Base-by-base conservation (phyloP, 306 rosid genomes). In the Ochetophila trinervis region DNA sequence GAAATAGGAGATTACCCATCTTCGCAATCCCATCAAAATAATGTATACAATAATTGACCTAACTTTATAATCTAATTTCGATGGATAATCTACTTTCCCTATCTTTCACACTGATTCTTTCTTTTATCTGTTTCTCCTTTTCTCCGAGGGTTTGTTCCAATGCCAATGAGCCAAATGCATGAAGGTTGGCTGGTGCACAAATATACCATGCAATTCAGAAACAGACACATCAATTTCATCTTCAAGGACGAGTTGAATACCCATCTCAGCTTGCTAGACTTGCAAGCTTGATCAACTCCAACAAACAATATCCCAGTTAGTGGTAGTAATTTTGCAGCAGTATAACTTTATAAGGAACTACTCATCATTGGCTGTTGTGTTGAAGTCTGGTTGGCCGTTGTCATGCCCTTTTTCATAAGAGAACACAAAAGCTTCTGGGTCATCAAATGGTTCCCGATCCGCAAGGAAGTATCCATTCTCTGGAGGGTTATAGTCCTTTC, bases 371-470 rank as follows among this genome's bases (percentile, higher is more conserved):
- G 3, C 45, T 12, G 45, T 1, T 9, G 6, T 36, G 42, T 5
- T 13, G 53, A 11, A 12, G n/a, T 18, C 53, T 49, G 14, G 4
- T 49, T 49, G 53, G 53, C 53, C 13, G 70, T 36, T 63, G 34
- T 36, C 35, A 20, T 35, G 68, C 27, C 21, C 24, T n/a, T 73
- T 80, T 19, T 69, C 69, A 4, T 52, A 62, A 10, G 49, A 35
- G 20, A 13, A 40, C 35, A 54, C 44, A 71, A 76, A 57, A 48
- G 34, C 76, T 14, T 69, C 81, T 11, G 54, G 69, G 70, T 78
- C 86, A 22, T 82, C 83, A 32, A 84, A 79, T 9, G 65, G 23
- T 63, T 86, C 89, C 19, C 79, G 72, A 60, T 79, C 87, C 12
- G 82, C 40, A 63, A 82, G 65, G 49, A 78, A 80, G 78, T 69